Conservation (phyloP, 78 protist species). For the Guillardia theta region DNA sequence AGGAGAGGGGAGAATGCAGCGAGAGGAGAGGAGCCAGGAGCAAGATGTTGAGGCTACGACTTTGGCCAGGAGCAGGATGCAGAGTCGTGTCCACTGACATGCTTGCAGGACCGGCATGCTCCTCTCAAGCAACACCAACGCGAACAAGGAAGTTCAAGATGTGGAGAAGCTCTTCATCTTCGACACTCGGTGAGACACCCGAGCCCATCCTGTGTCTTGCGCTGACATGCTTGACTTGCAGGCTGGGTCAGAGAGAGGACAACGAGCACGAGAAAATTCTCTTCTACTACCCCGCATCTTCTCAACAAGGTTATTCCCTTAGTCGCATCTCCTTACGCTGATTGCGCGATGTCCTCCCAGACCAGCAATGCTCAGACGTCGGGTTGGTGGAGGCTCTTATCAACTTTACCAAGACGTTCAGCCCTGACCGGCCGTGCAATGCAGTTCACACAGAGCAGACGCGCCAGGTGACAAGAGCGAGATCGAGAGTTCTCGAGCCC, state of each 20-base stretch:
- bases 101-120: no score
- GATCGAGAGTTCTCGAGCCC: not conserved
- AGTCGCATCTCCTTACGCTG: not conserved
- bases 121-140: no score
- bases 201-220: no score
- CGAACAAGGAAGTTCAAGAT: not conserved
- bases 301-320: not conserved
- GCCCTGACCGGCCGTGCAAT: constrained; percentile 4
- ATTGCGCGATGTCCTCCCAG: not conserved
- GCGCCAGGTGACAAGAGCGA: not conserved
- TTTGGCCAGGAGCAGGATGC: no score
- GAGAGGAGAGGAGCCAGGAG: no score
- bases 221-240: not conserved
- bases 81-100: no score
- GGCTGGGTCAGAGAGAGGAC: not conserved
- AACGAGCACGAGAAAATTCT: constrained; percentile 37
- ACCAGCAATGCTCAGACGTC: not conserved
- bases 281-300: constrained; percentile 29
- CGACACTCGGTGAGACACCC: not conserved
- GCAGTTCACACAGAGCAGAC: constrained; percentile 13
- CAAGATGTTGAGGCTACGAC: no score
- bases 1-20: no score
- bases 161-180: not conserved
- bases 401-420: not conserved
- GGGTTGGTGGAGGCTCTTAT: not conserved